Evolutionary conservation across 2,329 filamentous ascomycete genomes (phyloP).

Genomic region (Ascochyta clinopodiicola): DNA sequence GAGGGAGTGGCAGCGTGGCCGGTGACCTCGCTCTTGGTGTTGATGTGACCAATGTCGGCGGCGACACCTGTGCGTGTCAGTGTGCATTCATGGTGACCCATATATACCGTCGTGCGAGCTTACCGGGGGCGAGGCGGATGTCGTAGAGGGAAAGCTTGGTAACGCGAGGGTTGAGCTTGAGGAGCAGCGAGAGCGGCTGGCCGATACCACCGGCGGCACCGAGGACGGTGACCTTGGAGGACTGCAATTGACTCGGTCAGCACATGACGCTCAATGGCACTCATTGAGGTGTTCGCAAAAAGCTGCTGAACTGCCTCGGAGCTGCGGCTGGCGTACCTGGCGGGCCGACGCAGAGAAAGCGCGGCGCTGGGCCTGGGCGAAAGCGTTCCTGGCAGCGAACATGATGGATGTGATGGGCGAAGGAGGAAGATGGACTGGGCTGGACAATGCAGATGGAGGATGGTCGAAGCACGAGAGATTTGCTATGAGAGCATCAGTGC

Average conservation of each 20-base stretch:
- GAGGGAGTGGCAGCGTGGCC: slow-evolving; percentile 81
- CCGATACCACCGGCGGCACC: slow-evolving; percentile 98
- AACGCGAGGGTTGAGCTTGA: slow-evolving; percentile 98
- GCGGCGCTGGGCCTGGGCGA: slow-evolving; percentile 59
- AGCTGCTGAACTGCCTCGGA: slow-evolving; percentile 26
- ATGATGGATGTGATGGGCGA: slow-evolving; percentile 53
- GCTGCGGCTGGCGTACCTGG: slow-evolving; percentile 52
- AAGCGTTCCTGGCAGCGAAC: slow-evolving; percentile 69
- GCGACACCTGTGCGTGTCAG: slow-evolving; percentile 76
- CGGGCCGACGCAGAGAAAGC: slow-evolving; percentile 60
- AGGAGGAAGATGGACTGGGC: slow-evolving; percentile 32
- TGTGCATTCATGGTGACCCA: not conserved
- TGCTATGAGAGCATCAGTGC: slow-evolving; percentile 22
- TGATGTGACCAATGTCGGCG: slow-evolving; percentile 97
- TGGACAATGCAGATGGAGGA: slow-evolving; percentile 29
- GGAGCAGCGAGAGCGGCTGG: slow-evolving; percentile 93
- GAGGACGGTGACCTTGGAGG: slow-evolving; percentile 96
- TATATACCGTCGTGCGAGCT: slow-evolving; percentile 42
- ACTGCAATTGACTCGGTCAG: slow-evolving; percentile 60
- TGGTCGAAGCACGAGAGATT: slow-evolving; percentile 29
- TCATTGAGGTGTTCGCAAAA: slow-evolving; percentile 22
- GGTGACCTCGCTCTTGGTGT: slow-evolving; percentile 94
- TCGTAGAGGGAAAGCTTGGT: slow-evolving; percentile 96
- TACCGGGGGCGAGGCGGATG: slow-evolving; percentile 92
- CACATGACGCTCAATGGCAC: slow-evolving; percentile 21